These are phyloP conservation scores for Trichoderma breve DNA, from an alignment of 2,329 filamentous ascomycete species.

Conservation along the genomic window DNA sequence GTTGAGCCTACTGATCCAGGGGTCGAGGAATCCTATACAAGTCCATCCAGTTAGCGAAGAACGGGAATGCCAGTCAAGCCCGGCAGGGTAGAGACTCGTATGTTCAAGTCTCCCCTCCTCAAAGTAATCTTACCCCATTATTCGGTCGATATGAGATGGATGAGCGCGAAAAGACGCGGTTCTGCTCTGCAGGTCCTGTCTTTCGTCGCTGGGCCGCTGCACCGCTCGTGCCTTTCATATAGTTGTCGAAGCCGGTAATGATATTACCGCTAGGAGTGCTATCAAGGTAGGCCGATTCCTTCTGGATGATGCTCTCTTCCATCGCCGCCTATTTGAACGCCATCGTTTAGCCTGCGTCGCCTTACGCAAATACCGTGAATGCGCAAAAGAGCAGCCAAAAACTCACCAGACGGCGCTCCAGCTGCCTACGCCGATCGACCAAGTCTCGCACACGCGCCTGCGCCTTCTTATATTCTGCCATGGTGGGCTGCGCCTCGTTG, in stretches of 20 bases:
- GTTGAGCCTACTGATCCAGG: constrained; percentile 42
- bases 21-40: constrained; percentile 41
- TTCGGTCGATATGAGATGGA: constrained; percentile 60
- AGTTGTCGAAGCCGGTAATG: constrained; percentile 95
- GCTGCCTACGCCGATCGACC: constrained; percentile 42
- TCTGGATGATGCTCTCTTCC: constrained; percentile 80
- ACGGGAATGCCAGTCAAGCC: background rate
- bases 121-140: constrained; percentile 32
- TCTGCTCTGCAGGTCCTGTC: constrained; percentile 63
- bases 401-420: constrained; percentile 40
- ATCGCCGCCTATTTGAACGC: constrained; percentile 33
- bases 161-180: constrained; percentile 69
- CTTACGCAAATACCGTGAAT: background rate
- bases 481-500: constrained; percentile 34
- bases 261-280: constrained; percentile 90
- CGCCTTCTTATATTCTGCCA: constrained; percentile 51
- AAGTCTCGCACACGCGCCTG: constrained; percentile 48
- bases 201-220: constrained; percentile 62
- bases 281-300: constrained; percentile 86
- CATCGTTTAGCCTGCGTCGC: background rate
- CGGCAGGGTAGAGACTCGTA: background rate
- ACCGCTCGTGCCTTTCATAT: constrained; percentile 83
- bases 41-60: background rate
- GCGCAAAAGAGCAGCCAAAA: background rate
- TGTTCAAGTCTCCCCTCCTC: background rate